Percentiles rank a stretch among this genome's conserved stretches.
These are phyloP conservation scores for Pythium grandisporangium DNA, from an alignment of 352 stramenopile genomes.

Conservation along the genomic window DNA sequence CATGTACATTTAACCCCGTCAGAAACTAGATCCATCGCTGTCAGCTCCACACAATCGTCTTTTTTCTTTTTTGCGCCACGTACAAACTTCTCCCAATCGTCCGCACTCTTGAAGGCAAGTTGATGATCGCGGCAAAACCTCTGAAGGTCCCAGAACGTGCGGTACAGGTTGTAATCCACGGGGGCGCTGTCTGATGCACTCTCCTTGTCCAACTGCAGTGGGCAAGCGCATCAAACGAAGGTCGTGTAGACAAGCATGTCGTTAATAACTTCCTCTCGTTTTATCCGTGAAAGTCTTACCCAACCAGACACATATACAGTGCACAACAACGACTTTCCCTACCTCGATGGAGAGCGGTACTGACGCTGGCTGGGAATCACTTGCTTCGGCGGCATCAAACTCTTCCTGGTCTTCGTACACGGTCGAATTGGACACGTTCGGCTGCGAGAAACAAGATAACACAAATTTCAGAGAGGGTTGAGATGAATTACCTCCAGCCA, in stretches of 20 bases:
- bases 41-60: background rate
- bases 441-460: slow-evolving; percentile 11
- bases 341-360: background rate
- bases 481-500: too few relatives aligned
- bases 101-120: slow-evolving; percentile 42
- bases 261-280: too few relatives aligned
- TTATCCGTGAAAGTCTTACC: too few relatives aligned
- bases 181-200: slow-evolving; percentile 28
- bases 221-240: too few relatives aligned
- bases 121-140: slow-evolving; percentile 76
- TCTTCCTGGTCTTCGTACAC: slow-evolving; percentile 69
- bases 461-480: background rate
- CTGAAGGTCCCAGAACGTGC: slow-evolving; percentile 88
- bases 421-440: slow-evolving; percentile 74
- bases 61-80: too few relatives aligned
- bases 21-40: background rate
- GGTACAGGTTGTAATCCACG: slow-evolving; percentile 89
- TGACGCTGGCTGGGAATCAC: slow-evolving; percentile 12
- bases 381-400: slow-evolving; percentile 56
- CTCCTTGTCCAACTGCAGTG: slow-evolving; percentile 54
- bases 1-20: too few relatives aligned
- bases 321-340: background rate
- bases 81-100: slow-evolving; percentile 83
- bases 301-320: too few relatives aligned
- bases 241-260: too few relatives aligned